Conservation (phyloP, 2,329 filamentous ascomycete genomes). For the Xylariales sp. region DNA sequence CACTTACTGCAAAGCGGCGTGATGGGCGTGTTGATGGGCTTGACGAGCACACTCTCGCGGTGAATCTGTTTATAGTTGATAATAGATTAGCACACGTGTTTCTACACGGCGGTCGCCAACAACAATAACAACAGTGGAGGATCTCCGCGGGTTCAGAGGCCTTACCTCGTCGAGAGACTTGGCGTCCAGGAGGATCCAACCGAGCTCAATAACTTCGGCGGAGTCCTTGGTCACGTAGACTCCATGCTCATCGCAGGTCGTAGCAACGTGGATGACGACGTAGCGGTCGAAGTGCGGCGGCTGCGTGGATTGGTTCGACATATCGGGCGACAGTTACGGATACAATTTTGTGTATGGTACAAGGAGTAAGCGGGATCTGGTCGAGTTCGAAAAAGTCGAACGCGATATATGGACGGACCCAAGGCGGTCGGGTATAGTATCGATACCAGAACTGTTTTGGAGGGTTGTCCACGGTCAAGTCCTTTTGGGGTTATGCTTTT, state of each 20-base stretch:
- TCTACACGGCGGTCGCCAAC: too few relatives aligned
- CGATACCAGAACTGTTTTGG: constrained; percentile 4
- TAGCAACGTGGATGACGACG: constrained; percentile 96
- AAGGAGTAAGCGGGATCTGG: constrained; percentile 4
- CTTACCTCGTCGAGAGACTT: constrained; percentile 90
- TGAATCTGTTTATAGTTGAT: constrained; percentile 60
- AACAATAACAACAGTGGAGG: not conserved
- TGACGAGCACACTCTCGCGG: constrained; percentile 93
- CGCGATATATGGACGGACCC: not conserved
- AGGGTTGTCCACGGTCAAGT: too few relatives aligned
- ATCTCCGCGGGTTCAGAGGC: constrained; percentile 8
- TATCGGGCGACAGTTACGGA: constrained; percentile 20
- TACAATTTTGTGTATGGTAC: constrained; percentile 13
- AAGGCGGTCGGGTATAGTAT: not conserved
- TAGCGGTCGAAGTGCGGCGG: constrained; percentile 86
- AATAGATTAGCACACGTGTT: too few relatives aligned
- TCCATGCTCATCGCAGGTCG: constrained; percentile 97
- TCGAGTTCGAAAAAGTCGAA: not conserved
- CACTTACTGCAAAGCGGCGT: constrained; percentile 97
- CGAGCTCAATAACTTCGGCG: constrained; percentile 97
- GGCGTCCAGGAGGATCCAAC: constrained; percentile 93
- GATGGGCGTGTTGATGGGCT: constrained; percentile 97
- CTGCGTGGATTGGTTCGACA: constrained; percentile 44
- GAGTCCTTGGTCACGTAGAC: constrained; percentile 99
- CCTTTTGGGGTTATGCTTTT: too few relatives aligned